Base-by-base conservation (phyloP, 345 rosid species). In the Balakata baccata region DNA sequence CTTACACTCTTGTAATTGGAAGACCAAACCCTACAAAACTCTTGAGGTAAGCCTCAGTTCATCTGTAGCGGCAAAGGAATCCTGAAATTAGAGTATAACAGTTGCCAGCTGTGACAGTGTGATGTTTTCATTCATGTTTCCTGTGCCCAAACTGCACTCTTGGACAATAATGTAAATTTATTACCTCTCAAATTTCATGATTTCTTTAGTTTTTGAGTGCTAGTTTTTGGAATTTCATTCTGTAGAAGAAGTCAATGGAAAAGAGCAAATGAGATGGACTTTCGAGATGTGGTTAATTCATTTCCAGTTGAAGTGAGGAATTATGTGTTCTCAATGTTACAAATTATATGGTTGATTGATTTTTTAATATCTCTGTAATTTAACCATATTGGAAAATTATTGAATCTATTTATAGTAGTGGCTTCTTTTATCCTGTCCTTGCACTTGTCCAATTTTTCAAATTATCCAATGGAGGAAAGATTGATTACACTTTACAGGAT, bases 21-120 rank as follows among this genome's bases (percentile, higher is more conserved):
- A 86, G 88, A 77, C 98, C 97, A 69, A 94, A 94, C 76, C 96
- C 98, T 18, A 91, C 97, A 65, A 94, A 94, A 80, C 96, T 71
- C 98, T 92, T 0, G 98, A 94, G 88, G 98, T 87, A 80, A 72
- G 68, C 49, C 61, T 75, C 61, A 18, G 69, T 46, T 14, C 53
- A 64, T n/a, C 52, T 53, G 23, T 29, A 6, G 17, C 13, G 51
- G 53, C 16, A 38, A 51, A 72, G 57, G 57, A 71, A 20, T 18
- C 60, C 79, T 51, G 59, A 38, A 14, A 69, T 52, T 68, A 45
- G 18, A 60, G 70, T 54, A 52, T 74, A 37, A 52, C 41, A 61
- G 68, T 43, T 81, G 46, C 51, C 43, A 18, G 60, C 64, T 70
- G 52, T 79, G 72, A 63, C 87, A 92, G 94, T 94, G 97, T 78